These are phyloP conservation scores for Fusarium secorum DNA, from an alignment of 2,329 filamentous ascomycete species.

Conservation along the genomic window DNA sequence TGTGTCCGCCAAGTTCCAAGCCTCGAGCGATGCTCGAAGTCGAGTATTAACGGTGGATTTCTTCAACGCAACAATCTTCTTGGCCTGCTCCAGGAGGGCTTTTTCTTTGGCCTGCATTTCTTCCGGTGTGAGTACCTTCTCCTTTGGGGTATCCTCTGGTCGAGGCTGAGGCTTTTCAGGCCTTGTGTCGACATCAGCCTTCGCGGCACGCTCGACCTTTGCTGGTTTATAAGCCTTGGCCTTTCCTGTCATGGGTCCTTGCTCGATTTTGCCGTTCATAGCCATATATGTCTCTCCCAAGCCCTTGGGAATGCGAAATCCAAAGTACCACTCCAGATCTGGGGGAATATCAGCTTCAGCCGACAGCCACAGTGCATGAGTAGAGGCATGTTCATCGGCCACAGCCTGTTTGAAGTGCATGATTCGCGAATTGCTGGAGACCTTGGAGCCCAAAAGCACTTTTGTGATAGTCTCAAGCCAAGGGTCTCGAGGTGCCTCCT, in stretches of 20 bases:
- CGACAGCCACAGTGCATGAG: slow-evolving; percentile 80
- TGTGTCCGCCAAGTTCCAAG: slow-evolving; percentile 75
- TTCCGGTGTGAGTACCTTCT: slow-evolving; percentile 51
- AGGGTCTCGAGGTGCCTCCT: slow-evolving; percentile 74
- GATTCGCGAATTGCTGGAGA: slow-evolving; percentile 69
- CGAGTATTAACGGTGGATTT: slow-evolving; percentile 54
- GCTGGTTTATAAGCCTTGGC: slow-evolving; percentile 42
- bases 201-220: slow-evolving; percentile 8
- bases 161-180: slow-evolving; percentile 53
- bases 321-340: slow-evolving; percentile 90
- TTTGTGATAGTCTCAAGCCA: slow-evolving; percentile 80
- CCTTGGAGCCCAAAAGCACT: slow-evolving; percentile 69
- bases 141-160: slow-evolving; percentile 40
- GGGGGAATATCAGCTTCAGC: slow-evolving; percentile 69
- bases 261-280: slow-evolving; percentile 16
- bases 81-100: slow-evolving; percentile 57
- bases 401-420: slow-evolving; percentile 83
- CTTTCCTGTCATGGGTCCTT: slow-evolving; percentile 17
- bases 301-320: slow-evolving; percentile 75
- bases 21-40: slow-evolving; percentile 65
- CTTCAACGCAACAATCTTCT: slow-evolving; percentile 59
- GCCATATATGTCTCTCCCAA: slow-evolving; percentile 54
- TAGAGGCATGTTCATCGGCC: slow-evolving; percentile 69
- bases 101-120: slow-evolving; percentile 64
- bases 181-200: slow-evolving; percentile 4